Percentiles rank a stretch among this genome's conserved stretches.
Conservation (phyloP, 2,329 filamentous ascomycete genomes). For the Botrytis fragariae region DNA sequence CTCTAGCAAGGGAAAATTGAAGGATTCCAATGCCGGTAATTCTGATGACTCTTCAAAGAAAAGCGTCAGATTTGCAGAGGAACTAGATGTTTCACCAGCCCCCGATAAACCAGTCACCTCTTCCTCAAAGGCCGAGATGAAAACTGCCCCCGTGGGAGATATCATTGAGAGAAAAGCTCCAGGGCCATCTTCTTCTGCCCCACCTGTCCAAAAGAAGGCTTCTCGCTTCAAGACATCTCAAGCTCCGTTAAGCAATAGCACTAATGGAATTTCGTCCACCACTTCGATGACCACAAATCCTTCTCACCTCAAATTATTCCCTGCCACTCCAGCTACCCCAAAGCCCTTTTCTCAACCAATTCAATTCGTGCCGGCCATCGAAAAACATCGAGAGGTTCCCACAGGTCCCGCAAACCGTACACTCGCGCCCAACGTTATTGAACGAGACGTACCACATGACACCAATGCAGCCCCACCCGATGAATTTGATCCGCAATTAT, state of each 20-base stretch:
- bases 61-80: constrained; percentile 75
- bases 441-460: constrained; percentile 46
- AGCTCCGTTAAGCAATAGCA: constrained; percentile 26
- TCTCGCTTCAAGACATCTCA: constrained; percentile 46
- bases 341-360: constrained; percentile 33
- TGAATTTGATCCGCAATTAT: constrained; percentile 68
- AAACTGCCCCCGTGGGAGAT: constrained; percentile 47
- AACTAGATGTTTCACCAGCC: constrained; percentile 65
- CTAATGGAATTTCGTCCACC: constrained; percentile 23
- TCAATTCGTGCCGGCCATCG: constrained; percentile 29
- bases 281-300: constrained; percentile 9
- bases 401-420: constrained; percentile 46
- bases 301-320: constrained; percentile 26
- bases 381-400: constrained; percentile 29
- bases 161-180: constrained; percentile 40
- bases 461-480: constrained; percentile 49
- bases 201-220: constrained; percentile 38
- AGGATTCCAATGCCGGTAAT: not conserved
- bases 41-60: constrained; percentile 48
- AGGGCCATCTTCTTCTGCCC: constrained; percentile 24
- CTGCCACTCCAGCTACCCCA: constrained; percentile 29
- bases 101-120: constrained; percentile 34
- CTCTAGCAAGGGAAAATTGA: constrained; percentile 3
- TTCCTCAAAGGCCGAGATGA: constrained; percentile 17
- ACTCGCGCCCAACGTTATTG: constrained; percentile 59